Evolutionary conservation across 1,284 basidiomycete species (phyloP), one percentile per base, ranked within the genome.

Genomic region (Ustilago cynodontis): DNA sequence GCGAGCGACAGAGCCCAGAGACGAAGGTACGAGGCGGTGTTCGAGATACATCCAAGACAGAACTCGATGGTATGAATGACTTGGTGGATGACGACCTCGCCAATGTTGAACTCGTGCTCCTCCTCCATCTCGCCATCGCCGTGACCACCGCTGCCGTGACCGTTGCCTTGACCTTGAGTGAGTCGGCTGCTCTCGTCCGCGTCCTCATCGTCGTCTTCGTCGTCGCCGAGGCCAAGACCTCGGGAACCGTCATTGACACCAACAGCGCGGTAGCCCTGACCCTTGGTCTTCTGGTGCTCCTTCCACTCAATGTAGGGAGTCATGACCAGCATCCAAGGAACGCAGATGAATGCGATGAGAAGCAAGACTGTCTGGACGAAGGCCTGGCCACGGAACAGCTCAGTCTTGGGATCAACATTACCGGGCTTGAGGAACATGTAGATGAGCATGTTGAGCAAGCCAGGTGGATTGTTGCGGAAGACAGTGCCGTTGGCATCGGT

Each of bases 21-120:
- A 87, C 96, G 96, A 59, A 99, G 91, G 88, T 99, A 99, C 24
- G 95, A 98, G 9, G 96, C 97, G 2, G 97, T 99, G 88, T 99
- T 98, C 77, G 97, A 99, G 86, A 99, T 98, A 87, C 96, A 98
- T 22, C 95, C 92, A 41, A 99, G 90, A 86, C 96, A 98, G 89
- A 98, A 99, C 88, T 99, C 97, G 65, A 79, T 79, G 31, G 80
- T 79, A 72, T 83, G 74, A 52, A 99, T 99, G 76, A 97, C 89
- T 87, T 98, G 96, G 88, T 99, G 95, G 69, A 99, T 94, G 47
- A 97, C 90, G 55, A 98, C 91, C 87, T 99, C 96, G 84, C 94
- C 90, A 86, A 98, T 94, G 85, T 98, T 95, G 86, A 89, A 90
- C 37, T 80, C 77, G 76, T 88, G 87, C 57, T 88, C 88, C 50